Evolutionary conservation across 2,329 filamentous ascomycete genomes (phyloP).

Genomic region (Trichoderma koningii): DNA sequence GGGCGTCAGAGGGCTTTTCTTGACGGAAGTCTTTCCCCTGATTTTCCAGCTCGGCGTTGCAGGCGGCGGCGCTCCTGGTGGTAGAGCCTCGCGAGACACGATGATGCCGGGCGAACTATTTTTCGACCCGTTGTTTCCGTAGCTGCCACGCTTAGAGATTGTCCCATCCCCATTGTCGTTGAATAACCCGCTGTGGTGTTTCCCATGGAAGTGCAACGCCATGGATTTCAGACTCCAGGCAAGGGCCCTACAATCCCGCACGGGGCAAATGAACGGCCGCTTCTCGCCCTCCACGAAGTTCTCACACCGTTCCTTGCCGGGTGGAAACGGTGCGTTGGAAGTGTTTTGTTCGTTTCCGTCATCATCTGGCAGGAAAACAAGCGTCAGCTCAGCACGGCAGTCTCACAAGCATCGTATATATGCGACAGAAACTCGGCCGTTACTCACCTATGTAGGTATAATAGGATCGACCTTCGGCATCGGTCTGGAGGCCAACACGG

Average conservation of each 20-base stretch:
- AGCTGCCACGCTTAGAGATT: conserved; percentile 37
- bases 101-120: conserved; percentile 35
- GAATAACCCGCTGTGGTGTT: conserved; percentile 29
- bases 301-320: conserved; percentile 7
- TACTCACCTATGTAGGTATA: conserved; percentile 18
- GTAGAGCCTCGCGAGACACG: conserved; percentile 34
- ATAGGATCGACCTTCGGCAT: conserved; percentile 8
- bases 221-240: conserved; percentile 34
- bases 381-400: neutral
- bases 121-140: conserved; percentile 31
- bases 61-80: conserved; percentile 29
- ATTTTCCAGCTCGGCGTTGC: conserved; percentile 7
- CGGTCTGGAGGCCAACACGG: neutral
- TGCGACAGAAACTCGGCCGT: neutral
- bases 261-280: conserved; percentile 41
- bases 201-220: conserved; percentile 25
- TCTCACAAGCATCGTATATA: neutral
- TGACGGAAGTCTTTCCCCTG: neutral
- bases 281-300: conserved; percentile 26
- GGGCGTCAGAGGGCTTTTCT: neutral
- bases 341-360: conserved; percentile 12
- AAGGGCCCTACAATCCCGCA: conserved; percentile 41
- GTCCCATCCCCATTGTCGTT: conserved; percentile 49
- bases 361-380: neutral
- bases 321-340: conserved; percentile 13